A percentile compares a stretch with the other conserved stretches of the same genome.
These are phyloP conservation scores for Pythium phragmiticola DNA, from an alignment of 352 stramenopile genomes.

Conservation along the genomic window DNA sequence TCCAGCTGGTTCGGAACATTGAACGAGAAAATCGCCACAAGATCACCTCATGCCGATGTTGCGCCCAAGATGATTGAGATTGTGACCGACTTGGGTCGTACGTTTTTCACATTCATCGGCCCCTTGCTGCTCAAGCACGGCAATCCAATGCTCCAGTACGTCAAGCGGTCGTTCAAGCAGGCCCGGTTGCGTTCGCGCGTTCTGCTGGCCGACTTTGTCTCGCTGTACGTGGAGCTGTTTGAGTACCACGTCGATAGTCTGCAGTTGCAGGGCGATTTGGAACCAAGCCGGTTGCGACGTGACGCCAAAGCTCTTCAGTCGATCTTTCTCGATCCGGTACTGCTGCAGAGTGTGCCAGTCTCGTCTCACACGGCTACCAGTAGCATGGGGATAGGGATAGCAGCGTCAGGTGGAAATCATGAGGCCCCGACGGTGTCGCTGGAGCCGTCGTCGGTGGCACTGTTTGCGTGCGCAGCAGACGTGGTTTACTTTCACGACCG, in stretches of 20 bases:
- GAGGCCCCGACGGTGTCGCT: constrained; percentile 11
- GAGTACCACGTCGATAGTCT: constrained; percentile 41
- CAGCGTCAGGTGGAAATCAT: not conserved
- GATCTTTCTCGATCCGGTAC: constrained; percentile 20
- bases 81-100: constrained; percentile 43
- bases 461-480: constrained; percentile 20
- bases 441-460: constrained; percentile 1
- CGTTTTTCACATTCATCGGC: constrained; percentile 45
- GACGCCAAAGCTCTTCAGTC: constrained; percentile 17
- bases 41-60: constrained; percentile 13
- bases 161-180: constrained; percentile 56
- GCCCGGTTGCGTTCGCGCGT: constrained; percentile 35
- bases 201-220: constrained; percentile 53
- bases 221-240: constrained; percentile 58
- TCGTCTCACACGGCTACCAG: constrained; percentile 1
- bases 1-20: constrained; percentile 47
- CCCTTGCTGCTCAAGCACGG: constrained; percentile 38
- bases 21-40: constrained; percentile 12
- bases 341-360: constrained; percentile 16
- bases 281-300: constrained; percentile 32
- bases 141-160: constrained; percentile 54
- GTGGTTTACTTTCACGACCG: constrained; percentile 26
- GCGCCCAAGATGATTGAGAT: constrained; percentile 45
- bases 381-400: not conserved
- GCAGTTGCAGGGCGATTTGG: constrained; percentile 34